Evolutionary conservation across 129 eudicot genomes (phyloP), one percentile per base, ranked within the genome.

Genomic region (Centrapalus pauciflorus): DNA sequence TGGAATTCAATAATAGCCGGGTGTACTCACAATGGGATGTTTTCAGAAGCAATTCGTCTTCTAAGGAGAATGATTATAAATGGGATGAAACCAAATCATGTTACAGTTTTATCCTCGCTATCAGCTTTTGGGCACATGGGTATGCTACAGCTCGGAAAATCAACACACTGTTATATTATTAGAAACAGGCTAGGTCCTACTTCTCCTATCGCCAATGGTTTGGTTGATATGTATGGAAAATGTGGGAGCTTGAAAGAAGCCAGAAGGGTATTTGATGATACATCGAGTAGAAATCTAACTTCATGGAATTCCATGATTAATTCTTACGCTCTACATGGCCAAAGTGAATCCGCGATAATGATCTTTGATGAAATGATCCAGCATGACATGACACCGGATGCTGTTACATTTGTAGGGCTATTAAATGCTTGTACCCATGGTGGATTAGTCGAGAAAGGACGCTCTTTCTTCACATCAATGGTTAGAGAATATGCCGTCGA

Each of bases 171-270:
- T 19, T 82, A 85, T 38, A 63, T 82, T 30, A 75, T 69, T 73
- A 75, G 93, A 34, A 72, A 72, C 55, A 14, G 57, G 30, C 69
- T 85, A 61, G 78, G 78, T 54, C 70, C 73, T 3, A 81, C 80
- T 69, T 70, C 80, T 28, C 83, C 55, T 51, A 54, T 85, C 3
- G 63, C 67, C 3, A 88, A 85, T 46, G 87, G 87, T 14, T 59
- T 85, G 70, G 83, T 88, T 24, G 93, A 88, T 56, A 88, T 88
- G 96, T 85, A 88, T 69, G 96, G 96, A 24, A 88, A 85, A 76
- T 88, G 96, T 49, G 96, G 96, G 58, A 88, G 93, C 79, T 79
- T 82, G 71, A 55, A 67, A 72, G 80, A 80, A 71, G 85, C 93
- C 10, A 67, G 82, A 58, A 46, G 24, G 41, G 80, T 81, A 50